Base-by-base conservation (phyloP, 192 early-diverging fungal genomes). In the Coemansia sp. region DNA sequence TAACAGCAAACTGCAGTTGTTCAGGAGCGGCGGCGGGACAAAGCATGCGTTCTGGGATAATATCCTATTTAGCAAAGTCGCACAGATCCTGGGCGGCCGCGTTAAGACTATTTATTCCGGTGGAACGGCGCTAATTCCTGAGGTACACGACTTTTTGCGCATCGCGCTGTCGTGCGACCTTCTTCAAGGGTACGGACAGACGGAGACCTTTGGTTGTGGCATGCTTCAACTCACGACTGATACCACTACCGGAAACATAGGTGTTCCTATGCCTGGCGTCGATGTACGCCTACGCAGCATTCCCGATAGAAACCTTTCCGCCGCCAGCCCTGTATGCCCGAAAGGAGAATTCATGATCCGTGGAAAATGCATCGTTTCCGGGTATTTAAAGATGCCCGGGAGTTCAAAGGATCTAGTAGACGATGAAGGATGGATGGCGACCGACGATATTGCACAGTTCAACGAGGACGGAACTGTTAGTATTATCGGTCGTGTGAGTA, bases 311-410 rank as follows among this genome's bases (percentile, higher is more conserved):
- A 77, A 86, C 49, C 95, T 95, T 73, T 73, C 86, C 24, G 82
- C 91, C 2, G 89, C 84, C 16, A 93, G 95, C 71, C 82, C 86
- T 35, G 89, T 91, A 4, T 78, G 75, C 48, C 91, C 93, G 41
- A 88, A 91, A 59, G 96, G 96, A 48, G 94, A 96, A 74, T 77
- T 96, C 34, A 92, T 91, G 84, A 73, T 93, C 24, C 87, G 93
- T 61, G 90, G 91, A 23, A 69, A 81, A 26, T 86, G 81, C 59
- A 74, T 94, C 5, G 90, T 96, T 64, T 60, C 63, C 6, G 92
- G 91, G n/a, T 96, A 96, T 60, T 87, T 86, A 74, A 89, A 91
- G 71, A 87, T 90, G 56, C 87, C 88, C 7, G 90, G 81, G 34
- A 91, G 89, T 74, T 91, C 93, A 6, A 69, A 63, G 5, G 92